Base-by-base conservation (phyloP, 1,139 yeast species). In the Petasospora fabianii region DNA sequence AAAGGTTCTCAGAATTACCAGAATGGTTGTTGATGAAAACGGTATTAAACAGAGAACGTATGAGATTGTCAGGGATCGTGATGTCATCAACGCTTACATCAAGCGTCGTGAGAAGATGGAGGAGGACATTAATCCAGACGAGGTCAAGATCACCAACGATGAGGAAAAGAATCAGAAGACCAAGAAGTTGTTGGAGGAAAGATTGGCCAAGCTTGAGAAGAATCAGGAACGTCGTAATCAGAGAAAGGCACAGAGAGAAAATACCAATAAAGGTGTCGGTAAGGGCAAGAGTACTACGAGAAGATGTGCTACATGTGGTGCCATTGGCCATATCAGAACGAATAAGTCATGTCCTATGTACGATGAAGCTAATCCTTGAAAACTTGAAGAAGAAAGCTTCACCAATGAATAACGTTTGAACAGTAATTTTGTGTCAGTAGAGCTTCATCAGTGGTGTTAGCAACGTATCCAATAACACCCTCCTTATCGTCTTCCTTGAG, bases 271-370 rank as follows among this genome's bases (percentile, higher is more conserved):
- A 49, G 85, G 84, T 29, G 75, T 77, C 36, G 85, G 87, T 13
- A 82, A 81, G 55, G 84, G 84, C 8, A 86, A 85, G 57, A 79
- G 88, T 41, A 85, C 85, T 2, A 81, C 85, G 7, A 71, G 97
- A 58, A 75, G 87, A 55, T 92, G 97, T 65, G 88, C 95, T 5
- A 84, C 95, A 2, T 92, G 97, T 71, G 97, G 97, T 20, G 95
- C 92, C 4, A 74, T 84, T 53, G 98, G 97, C 0, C 98, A 92
- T 60, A 92, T 90, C 48, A 73, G 95, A 56, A 90, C 97, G 9
- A 88, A 87, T 60, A 70, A 77, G 39, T 66, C 86, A 1, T 90
- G 97, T 63, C 97, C 97, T n/a, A 71, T 88, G 72, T 90, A 79
- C 50, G 71, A 71, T 44, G 77, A 55, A 27, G 53, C 52, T 14